Conservation (phyloP, 805 yeast species). For the Isabelozyma pseudorhagii region DNA sequence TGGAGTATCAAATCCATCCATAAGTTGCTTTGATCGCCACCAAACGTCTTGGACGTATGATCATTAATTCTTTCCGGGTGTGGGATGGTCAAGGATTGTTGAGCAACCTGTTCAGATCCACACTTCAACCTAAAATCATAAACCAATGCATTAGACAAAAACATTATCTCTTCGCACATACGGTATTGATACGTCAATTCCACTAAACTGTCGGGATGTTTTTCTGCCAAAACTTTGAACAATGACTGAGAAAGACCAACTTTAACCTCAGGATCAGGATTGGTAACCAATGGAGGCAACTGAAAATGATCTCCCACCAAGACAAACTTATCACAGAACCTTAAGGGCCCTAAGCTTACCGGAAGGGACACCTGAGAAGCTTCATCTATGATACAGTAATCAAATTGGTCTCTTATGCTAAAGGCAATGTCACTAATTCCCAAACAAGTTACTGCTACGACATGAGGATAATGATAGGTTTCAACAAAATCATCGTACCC, state of each 20-base stretch:
- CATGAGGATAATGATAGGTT: slow-evolving; percentile 53
- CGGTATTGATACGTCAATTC: slow-evolving; percentile 83
- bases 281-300: slow-evolving; percentile 79
- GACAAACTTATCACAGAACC: slow-evolving; percentile 73
- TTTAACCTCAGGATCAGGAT: slow-evolving; percentile 58
- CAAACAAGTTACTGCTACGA: slow-evolving; percentile 88
- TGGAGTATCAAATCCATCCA: slow-evolving; percentile 64
- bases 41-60: slow-evolving; percentile 3
- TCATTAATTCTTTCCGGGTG: slow-evolving; percentile 21
- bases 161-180: slow-evolving; percentile 89
- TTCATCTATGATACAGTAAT: slow-evolving; percentile 93
- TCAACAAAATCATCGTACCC: slow-evolving; percentile 44
- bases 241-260: slow-evolving; percentile 69
- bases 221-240: slow-evolving; percentile 70
- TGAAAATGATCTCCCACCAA: slow-evolving; percentile 97
- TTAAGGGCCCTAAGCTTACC: slow-evolving; percentile 80
- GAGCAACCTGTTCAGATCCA: slow-evolving; percentile 64
- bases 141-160: slow-evolving; percentile 72
- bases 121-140: slow-evolving; percentile 76
- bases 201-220: slow-evolving; percentile 70
- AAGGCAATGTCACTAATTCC: slow-evolving; percentile 69
- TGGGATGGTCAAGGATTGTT: slow-evolving; percentile 53
- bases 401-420: slow-evolving; percentile 56
- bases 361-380: slow-evolving; percentile 96
- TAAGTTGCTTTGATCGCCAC: slow-evolving; percentile 1